Base-by-base conservation (phyloP, 495 filamentous ascomycete species). In the Aspergillus sclerotioniger region DNA sequence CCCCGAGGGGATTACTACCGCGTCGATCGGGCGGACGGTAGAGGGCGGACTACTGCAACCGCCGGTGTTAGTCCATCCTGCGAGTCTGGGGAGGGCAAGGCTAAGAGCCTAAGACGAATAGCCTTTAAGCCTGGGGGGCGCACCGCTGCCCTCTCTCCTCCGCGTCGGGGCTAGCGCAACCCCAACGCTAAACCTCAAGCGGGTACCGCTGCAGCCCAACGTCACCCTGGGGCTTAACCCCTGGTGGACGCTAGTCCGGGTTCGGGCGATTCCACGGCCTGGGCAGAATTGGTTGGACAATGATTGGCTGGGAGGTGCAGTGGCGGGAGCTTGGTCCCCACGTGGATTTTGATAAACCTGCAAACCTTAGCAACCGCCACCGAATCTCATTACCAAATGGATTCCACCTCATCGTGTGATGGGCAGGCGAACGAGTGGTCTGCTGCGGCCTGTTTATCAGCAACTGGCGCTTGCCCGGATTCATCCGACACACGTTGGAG, bases 301-400 rank as follows among this genome's bases (percentile, higher is more conserved):
- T 31, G 17, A 57, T 51, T 57, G 54, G 54, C 47, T 31, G 33
- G 10, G 1, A 16, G 13, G 15, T 20, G 12, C 17, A 44, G 12
- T 15, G n/a, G 21, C 45, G 54, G 45, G 19, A n/a, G 35, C 46
- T 41, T 29, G 45, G 17, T 15, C 46, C 33, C 17, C 46, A 48
- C 54, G 46, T 41, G 46, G 51, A 51, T 31, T 45, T 35, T 49
- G 49, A 37, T 57, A 50, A 57, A 35, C 51, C 45, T 50, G 43
- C 31, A 31, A 56, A 56, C 37, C 54, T 41, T 47, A 16, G 15
- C 6, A 6, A 8, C 6, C 25, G 33, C 54, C 54, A 48, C 46
- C 28, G 43, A 49, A 15, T 47, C 25, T 20, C 15, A 21, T 47
- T 16, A 20, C 19, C 16, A 41, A 41, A 15, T 41, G 2, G 25